Base-by-base conservation (phyloP, 805 yeast genomes). In the Wickerhamomyces chaumierensis region DNA sequence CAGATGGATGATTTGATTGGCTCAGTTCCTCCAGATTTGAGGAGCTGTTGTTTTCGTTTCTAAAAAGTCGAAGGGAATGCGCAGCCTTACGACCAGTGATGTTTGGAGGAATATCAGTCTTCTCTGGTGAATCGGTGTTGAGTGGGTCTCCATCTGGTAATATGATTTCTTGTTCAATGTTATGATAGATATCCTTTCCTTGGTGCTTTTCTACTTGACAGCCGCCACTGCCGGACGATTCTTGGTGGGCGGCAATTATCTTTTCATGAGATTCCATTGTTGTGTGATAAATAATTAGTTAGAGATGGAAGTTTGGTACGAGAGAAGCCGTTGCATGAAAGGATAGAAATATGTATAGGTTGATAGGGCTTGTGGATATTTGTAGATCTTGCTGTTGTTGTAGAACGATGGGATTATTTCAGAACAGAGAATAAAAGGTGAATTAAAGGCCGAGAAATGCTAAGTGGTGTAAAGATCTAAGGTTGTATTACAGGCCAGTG, bases 31-130 rank as follows among this genome's bases (percentile, higher is more conserved):
- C 19, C 17, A 43, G 18, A 34, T 39, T 40, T 14, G 43, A 17
- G n/a, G 37, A 23, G 36, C 48, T 42, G 32, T 41, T 42, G 42
- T 59, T 52, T 20, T 56, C 65, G 16, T 55, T 53, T 40, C 73
- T 61, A 49, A 77, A 77, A 13, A 77, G 55, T 34, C 80, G 58
- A 18, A 76, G 55, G 1, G 79, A 70, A 37, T 70, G 62, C 12
- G 81, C 79, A 0, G 79, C 79, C 48, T 73, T 73, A 42, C 79
- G 58, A 5, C 78, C 78, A 1, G 75, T 63, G 37, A 47, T 42
- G 36, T 49, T 43, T 3, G 46, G 47, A 16, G 47, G 44, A 9
- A 39, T 35, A 16, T 39, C 42, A 18, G 23, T 35, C 17, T 36
- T 18, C 27, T 7, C 17, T 19, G 15, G 34, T 31, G 37, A 18